Evolutionary conservation across 2,329 filamentous ascomycete genomes (phyloP), one percentile per base, ranked within the genome.

Genomic region (Cladobotryum mycophilum): DNA sequence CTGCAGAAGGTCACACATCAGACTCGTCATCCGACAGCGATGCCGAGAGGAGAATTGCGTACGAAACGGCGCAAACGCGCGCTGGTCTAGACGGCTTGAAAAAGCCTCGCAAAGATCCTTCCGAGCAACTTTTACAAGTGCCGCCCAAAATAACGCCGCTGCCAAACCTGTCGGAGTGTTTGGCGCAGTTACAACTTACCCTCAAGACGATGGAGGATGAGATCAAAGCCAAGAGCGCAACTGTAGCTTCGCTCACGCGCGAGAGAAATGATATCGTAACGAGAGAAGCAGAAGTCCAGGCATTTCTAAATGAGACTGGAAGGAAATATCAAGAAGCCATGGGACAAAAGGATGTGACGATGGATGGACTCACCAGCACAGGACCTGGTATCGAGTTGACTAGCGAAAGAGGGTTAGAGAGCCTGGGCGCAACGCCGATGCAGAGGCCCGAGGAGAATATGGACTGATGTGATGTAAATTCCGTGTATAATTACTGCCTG

Each of bases 11-110:
- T 1, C 74, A 74, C 35, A 77, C 78, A 8, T 80, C 79, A 2
- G 81, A 81, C 7, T 82, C 78, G 6, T 82, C 78, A 1, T 80
- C 80, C n/a, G 88, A 92, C 49, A 84, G 81, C 18, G 82, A 85
- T 41, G 82, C 82, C 0, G 83, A 85, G 63, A 79, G 86, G 14
- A 83, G 84, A 51, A 88, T 86, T 2, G 91, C 89, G 0, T 97
- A 95, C 69, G 91, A 96, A 67, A 81, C 84, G 11, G 85, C 88
- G 4, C 92, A 97, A 70, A 91, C 88, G 8, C 80, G 86, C 17
- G 87, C 88, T 3, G 92, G 89, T n/a, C 86, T 93, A 71, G 91
- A 92, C 60, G 86, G 84, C 0, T 62, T 86, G 18, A 76, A 74
- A 61, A 54, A 49, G 22, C 49, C 52, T 30, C 64, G 62, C 36